A percentile compares a stretch with the other conserved stretches of the same genome.
phyloP scores from a whole-genome alignment of 495 filamentous ascomycete species.

The Neurospora terricola region DNA sequence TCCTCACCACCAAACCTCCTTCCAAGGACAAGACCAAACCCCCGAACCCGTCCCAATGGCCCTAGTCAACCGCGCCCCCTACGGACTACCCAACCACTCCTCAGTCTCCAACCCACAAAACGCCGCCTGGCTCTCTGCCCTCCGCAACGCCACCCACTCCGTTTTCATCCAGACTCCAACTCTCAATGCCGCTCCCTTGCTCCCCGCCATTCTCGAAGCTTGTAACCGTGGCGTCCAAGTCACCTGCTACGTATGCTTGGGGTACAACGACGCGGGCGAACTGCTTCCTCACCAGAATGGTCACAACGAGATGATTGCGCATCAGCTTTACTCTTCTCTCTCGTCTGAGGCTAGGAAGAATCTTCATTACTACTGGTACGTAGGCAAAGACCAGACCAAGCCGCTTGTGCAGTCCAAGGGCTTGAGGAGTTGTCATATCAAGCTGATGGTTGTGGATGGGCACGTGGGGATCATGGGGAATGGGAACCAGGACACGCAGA shows the following conservation, averaged over 20 bases:
- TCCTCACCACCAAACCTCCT: slow-evolving; percentile 13
- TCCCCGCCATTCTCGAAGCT: slow-evolving; percentile 51
- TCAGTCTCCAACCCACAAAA: slow-evolving; percentile 60
- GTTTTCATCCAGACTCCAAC: slow-evolving; percentile 71
- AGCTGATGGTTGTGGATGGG: slow-evolving; percentile 64
- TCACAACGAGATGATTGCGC: slow-evolving; percentile 60
- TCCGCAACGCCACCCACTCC: slow-evolving; percentile 48
- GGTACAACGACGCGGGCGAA: slow-evolving; percentile 72
- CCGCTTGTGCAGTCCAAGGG: slow-evolving; percentile 56
- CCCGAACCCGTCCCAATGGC: slow-evolving; percentile 59
- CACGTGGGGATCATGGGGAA: slow-evolving; percentile 59
- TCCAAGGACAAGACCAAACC: slow-evolving; percentile 16
- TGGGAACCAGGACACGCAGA: slow-evolving; percentile 76
- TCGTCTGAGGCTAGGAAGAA: slow-evolving; percentile 32
- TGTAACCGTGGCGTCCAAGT: slow-evolving; percentile 57
- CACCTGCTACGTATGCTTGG: slow-evolving; percentile 59
- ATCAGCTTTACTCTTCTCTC: slow-evolving; percentile 45
- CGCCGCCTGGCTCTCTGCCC: slow-evolving; percentile 55
- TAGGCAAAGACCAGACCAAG: slow-evolving; percentile 57
- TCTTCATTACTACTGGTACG: slow-evolving; percentile 56
- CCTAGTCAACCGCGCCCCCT: slow-evolving; percentile 56
- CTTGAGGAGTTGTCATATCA: slow-evolving; percentile 60
- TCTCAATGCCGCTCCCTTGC: slow-evolving; percentile 59
- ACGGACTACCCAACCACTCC: slow-evolving; percentile 49
- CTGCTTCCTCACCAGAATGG: slow-evolving; percentile 66